Evolutionary conservation across 331 rosid species (phyloP).

Genomic region (Malus hybrid): DNA sequence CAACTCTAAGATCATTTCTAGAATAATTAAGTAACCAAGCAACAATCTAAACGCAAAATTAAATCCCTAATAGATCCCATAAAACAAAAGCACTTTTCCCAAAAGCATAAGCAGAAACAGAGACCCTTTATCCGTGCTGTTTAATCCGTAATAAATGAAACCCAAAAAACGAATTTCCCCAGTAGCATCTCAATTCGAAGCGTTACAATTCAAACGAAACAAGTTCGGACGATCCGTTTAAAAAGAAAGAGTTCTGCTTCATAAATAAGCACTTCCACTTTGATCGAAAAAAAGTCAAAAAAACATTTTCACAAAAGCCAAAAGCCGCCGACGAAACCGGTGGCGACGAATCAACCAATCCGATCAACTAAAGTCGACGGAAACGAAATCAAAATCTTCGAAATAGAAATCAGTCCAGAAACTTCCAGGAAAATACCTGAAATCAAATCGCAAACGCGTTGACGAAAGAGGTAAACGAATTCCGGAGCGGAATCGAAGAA

Average conservation of each 20-base stretch:
- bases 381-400: not conserved
- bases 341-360: not conserved
- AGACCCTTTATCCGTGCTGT: not conserved
- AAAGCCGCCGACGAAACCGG: not conserved
- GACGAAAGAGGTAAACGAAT: not conserved
- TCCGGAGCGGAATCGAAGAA: no score
- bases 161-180: not conserved
- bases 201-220: not conserved
- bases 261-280: not conserved
- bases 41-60: not conserved
- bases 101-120: not conserved
- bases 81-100: not conserved
- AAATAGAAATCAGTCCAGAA: not conserved
- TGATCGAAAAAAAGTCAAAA: not conserved
- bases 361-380: not conserved
- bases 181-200: no score
- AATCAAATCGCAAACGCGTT: not conserved
- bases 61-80: not conserved
- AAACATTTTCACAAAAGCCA: not conserved
- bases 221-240: not conserved
- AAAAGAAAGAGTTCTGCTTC: not conserved
- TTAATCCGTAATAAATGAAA: not conserved
- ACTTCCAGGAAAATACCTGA: constrained; percentile 11
- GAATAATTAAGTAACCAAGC: not conserved
- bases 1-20: not conserved